phyloP scores from a whole-genome alignment of 2,329 filamentous ascomycete species.

The Alternaria sp. region DNA sequence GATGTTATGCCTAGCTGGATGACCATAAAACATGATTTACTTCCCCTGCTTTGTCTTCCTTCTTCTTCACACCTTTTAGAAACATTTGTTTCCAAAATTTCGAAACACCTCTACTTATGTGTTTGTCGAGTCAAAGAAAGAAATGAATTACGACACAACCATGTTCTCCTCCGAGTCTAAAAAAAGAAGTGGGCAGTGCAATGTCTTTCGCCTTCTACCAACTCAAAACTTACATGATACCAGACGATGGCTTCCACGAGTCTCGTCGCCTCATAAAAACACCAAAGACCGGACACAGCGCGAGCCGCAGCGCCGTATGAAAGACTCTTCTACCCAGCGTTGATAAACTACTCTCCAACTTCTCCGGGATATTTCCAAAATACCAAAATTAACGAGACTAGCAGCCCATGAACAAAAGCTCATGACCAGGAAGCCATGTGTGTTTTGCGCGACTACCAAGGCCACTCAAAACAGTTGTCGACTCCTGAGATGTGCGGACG shows the following conservation, averaged over 20 bases:
- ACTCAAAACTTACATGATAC: too few relatives aligned
- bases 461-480: background rate
- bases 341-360: background rate
- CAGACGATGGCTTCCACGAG: background rate
- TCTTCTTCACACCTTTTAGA: background rate
- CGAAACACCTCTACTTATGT: too few relatives aligned
- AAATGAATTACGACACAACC: fast-evolving
- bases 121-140: too few relatives aligned
- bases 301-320: background rate
- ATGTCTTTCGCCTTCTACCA: too few relatives aligned
- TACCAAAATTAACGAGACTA: too few relatives aligned
- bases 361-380: background rate
- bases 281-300: background rate
- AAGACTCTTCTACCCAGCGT: background rate
- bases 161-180: too few relatives aligned
- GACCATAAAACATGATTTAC: background rate
- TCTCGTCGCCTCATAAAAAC: fast-evolving
- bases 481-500: background rate
- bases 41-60: background rate
- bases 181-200: too few relatives aligned
- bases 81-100: background rate
- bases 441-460: background rate
- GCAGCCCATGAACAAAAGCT: too few relatives aligned
- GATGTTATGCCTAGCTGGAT: background rate
- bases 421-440: background rate